Base-by-base conservation (phyloP, 1,284 basidiomycete species). In the Apiotrichum gamsii region DNA sequence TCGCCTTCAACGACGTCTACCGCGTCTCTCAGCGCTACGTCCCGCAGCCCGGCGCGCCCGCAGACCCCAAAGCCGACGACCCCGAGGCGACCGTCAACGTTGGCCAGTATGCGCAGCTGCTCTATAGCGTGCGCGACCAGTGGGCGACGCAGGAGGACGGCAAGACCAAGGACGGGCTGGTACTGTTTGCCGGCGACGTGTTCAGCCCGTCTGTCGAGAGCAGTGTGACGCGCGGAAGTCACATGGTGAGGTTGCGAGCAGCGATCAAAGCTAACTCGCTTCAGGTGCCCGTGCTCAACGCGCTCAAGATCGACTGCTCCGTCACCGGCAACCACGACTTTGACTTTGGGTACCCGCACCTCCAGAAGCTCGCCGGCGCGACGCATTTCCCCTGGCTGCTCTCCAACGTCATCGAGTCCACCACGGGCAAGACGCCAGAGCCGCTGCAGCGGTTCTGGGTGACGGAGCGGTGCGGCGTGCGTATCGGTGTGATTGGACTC, bases 161-260 rank as follows among this genome's bases (percentile, higher is more conserved):
- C 6, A 78, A 78, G 3, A 72, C 74, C 39, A 75, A 74, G 50
- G 84, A 88, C 56, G 90, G 90, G 0, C 74, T 95, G 3, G 77
- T 85, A 0, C 72, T 95, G 3, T 95, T 94, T 71, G 90, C 87
- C 23, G 90, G 90, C 5, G 90, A 94, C 66, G 74, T 87, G 4
- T 90, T 90, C 66, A 83, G 83, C 16, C 90, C 89, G 0, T 87
- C 85, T 3, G 80, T 90, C 1, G 89, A 93, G 72, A 87, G 84
- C 59, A 83, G 84, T 8, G 83, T 95, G 19, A 93, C 90, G 4
- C 76, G 90, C 66, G 90, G 90, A 34, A 89, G 84, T 51, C 89
- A 94, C 78, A 87, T 94, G 87, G 87, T 89, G 57, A 60, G 41
- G 32, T 37, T 16, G 34, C 23, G 36, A 21, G n/a, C 25, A 11